Conservation (phyloP, 768 basidiomycete genomes). For the Trametes meyenii region DNA sequence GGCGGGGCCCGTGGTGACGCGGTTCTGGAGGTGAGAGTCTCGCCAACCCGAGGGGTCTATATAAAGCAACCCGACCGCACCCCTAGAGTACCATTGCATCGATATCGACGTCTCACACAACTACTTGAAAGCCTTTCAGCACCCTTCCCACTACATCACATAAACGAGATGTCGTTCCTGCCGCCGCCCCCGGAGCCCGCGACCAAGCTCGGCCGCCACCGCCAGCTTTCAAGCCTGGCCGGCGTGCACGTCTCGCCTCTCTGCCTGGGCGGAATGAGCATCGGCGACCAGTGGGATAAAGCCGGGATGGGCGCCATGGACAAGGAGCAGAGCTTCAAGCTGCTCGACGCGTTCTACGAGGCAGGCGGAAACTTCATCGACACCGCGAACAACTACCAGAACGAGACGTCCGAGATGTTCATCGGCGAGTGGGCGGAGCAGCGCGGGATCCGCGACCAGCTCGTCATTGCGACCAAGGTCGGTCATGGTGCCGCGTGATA, state of each 20-base stretch:
- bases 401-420: constrained; percentile 40
- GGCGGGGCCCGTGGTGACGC: too few relatives aligned
- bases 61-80: too few relatives aligned
- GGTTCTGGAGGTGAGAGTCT: too few relatives aligned
- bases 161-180: not conserved
- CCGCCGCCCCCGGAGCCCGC: constrained; percentile 21
- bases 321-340: constrained; percentile 41
- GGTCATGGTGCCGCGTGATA: too few relatives aligned
- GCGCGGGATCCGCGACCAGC: constrained; percentile 40
- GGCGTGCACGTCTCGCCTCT: constrained; percentile 43
- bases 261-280: constrained; percentile 41
- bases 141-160: not conserved
- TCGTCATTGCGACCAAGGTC: constrained; percentile 39
- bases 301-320: constrained; percentile 37
- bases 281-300: constrained; percentile 41
- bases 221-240: constrained; percentile 38
- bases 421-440: constrained; percentile 47
- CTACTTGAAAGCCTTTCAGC: not conserved
- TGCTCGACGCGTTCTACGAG: constrained; percentile 43
- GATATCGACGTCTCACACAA: not conserved
- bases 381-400: constrained; percentile 42
- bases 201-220: constrained; percentile 34
- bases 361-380: constrained; percentile 40
- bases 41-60: too few relatives aligned
- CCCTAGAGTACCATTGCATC: too few relatives aligned